Evolutionary conservation across 306 rosid genomes (phyloP), one percentile per base, ranked within the genome.

Genomic region (Alnus rubra): DNA sequence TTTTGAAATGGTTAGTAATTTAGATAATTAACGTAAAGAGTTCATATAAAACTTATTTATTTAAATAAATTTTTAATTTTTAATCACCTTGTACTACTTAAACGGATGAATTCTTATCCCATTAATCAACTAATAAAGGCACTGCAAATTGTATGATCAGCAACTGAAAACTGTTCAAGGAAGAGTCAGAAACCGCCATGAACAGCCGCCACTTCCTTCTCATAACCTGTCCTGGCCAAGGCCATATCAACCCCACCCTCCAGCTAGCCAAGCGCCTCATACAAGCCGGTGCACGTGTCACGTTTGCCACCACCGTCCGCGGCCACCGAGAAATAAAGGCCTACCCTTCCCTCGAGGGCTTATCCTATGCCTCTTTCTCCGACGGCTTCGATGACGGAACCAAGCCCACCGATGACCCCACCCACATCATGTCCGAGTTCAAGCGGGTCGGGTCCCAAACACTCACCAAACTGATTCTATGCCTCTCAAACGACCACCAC

Each of bases 221-320:
- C 76, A 73, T 53, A 16, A 52, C 47, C 76, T 9, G 4, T 30
- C 18, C 64, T 8, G 76, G 2, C 64, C 64, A 53, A 73, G 76
- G 76, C 76, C 64, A 73, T 14, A 18, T 73, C 48, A 73, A 73
- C 58, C 76, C 76, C 3, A 30, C 49, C 13, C 76, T 73, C 64
- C 50, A 73, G 1, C 76, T 73, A 23, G 49, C 63, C 76, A 52
- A 53, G 64, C 63, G 16, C 19, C 76, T 73, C 6, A 52, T 33
- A 33, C 31, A 35, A 15, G 45, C 33, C 9, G 76, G 64, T 52
- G 62, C 48, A 52, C 31, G 9, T 18, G 76, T 52, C 64, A 73
- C 76, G 30, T 73, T 53, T 14, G 64, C 64, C 76, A 53, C 76
- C 35, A 73, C 76, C 33, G 16, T 73, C 64, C 30, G 35, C 33